Conservation (phyloP, 768 basidiomycete species). For the Plicaturopsis crispa region DNA sequence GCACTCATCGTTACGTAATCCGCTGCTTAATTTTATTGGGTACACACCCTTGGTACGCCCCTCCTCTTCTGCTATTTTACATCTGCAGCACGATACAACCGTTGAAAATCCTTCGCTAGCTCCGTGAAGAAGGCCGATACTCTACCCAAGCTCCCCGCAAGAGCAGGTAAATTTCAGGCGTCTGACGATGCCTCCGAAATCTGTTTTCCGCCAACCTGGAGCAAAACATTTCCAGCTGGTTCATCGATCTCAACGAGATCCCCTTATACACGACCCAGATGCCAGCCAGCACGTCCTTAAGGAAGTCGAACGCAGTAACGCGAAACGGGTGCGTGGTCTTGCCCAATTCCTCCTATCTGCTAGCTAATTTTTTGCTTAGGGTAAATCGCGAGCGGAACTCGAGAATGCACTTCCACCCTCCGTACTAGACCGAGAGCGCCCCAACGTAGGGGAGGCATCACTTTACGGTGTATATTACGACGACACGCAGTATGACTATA, state of each 20-base stretch:
- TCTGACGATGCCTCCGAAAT: constrained; percentile 64
- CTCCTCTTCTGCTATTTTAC: too few species aligned
- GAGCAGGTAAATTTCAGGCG: constrained; percentile 11
- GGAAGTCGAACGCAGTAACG: constrained; percentile 65
- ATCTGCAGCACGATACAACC: too few species aligned
- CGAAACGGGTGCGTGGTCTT: constrained; percentile 48
- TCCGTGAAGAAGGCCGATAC: too few species aligned
- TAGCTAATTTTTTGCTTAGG: constrained; percentile 31
- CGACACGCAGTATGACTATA: constrained; percentile 96
- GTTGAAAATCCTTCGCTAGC: too few species aligned
- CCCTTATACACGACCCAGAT: constrained; percentile 89
- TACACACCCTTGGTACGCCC: too few species aligned
- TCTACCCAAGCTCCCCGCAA: neutral
- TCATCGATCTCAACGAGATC: constrained; percentile 92
- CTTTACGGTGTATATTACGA: constrained; percentile 91
- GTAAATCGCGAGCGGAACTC: constrained; percentile 76
- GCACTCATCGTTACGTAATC: constrained; percentile 24
- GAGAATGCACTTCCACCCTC: constrained; percentile 48
- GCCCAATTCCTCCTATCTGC: constrained; percentile 5
- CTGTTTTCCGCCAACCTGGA: constrained; percentile 85
- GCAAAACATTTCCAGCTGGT: constrained; percentile 95
- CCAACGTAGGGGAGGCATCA: constrained; percentile 80
- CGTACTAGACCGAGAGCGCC: constrained; percentile 36
- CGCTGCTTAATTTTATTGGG: neutral
- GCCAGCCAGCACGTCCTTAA: constrained; percentile 88